Conservation (phyloP, 768 basidiomycete species). For the Antrodiella citrinella region DNA sequence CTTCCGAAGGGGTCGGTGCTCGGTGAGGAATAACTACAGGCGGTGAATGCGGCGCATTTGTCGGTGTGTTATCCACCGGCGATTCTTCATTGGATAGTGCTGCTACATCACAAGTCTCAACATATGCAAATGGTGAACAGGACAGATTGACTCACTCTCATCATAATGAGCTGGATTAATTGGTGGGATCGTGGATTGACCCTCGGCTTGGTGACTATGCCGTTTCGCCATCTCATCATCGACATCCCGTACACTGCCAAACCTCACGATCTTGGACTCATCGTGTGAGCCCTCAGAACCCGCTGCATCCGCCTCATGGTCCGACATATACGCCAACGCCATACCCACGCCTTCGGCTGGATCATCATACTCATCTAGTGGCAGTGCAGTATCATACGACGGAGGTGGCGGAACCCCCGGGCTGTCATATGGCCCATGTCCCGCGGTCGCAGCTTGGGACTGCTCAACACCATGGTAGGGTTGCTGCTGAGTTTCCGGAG, state of each 20-base stretch:
- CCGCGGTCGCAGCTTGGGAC: neutral
- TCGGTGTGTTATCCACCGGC: too few relatives aligned
- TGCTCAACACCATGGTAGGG: neutral
- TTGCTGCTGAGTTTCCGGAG: neutral
- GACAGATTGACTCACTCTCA: too few relatives aligned
- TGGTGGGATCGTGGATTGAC: too few relatives aligned
- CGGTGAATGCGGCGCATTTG: slow-evolving; percentile 6
- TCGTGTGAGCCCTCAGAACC: slow-evolving; percentile 5
- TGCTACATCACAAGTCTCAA: too few relatives aligned
- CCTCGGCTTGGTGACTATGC: neutral
- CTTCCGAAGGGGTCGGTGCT: slow-evolving; percentile 7
- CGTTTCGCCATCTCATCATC: slow-evolving; percentile 28
- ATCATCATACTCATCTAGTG: neutral
- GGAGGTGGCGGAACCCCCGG: neutral
- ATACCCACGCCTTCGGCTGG: neutral
- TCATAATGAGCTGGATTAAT: too few relatives aligned
- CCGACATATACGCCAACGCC: slow-evolving; percentile 21
- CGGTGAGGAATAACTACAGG: slow-evolving; percentile 6
- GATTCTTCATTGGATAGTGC: too few relatives aligned
- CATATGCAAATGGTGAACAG: too few relatives aligned
- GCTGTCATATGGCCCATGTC: too few relatives aligned
- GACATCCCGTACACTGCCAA: slow-evolving; percentile 34
- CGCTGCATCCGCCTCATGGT: neutral
- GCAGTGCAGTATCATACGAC: neutral
- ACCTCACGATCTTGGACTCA: slow-evolving; percentile 24